These are phyloP conservation scores for Holtermannia corniformis DNA, from an alignment of 768 basidiomycete species.

Conservation along the genomic window DNA sequence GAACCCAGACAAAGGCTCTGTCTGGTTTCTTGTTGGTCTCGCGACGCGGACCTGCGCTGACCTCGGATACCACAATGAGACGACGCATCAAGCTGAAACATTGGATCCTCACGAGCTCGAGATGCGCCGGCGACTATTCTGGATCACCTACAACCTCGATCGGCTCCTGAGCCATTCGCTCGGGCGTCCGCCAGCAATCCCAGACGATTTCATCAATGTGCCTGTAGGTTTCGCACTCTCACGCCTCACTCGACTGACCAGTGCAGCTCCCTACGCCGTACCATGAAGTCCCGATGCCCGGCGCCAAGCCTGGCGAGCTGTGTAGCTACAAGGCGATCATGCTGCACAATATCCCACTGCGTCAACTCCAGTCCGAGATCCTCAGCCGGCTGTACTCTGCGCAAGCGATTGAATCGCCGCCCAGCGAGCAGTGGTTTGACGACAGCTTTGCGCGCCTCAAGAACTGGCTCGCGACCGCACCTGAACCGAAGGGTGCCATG, in stretches of 20 bases:
- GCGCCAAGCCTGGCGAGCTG: conserved; percentile 23
- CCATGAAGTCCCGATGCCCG: conserved; percentile 34
- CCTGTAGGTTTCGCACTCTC: conserved; percentile 20
- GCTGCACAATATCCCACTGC: conserved; percentile 34
- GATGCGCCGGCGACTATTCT: conserved; percentile 38
- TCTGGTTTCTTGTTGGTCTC: conserved; percentile 42
- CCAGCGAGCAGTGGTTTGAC: conserved; percentile 37
- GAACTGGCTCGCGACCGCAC: conserved; percentile 37
- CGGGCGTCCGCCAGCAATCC: conserved; percentile 40
- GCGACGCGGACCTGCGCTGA: conserved; percentile 41
- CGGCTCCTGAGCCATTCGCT: conserved; percentile 36
- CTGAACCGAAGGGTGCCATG: conserved; percentile 37
- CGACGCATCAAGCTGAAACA: conserved; percentile 24
- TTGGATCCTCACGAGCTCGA: conserved; percentile 36
- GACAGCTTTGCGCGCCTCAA: conserved; percentile 38
- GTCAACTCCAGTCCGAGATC: conserved; percentile 41
- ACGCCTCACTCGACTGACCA: neutral
- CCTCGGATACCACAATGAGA: conserved; percentile 42
- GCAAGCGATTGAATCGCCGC: conserved; percentile 7
- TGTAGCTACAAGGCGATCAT: conserved; percentile 39
- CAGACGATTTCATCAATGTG: conserved; percentile 42
- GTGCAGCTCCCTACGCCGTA: conserved; percentile 28
- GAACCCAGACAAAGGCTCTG: conserved; percentile 42
- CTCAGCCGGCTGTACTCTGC: conserved; percentile 33
- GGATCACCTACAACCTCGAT: conserved; percentile 41